These are phyloP conservation scores for Globisporangium middletonii DNA, from an alignment of 352 stramenopile genomes.

Conservation along the genomic window DNA sequence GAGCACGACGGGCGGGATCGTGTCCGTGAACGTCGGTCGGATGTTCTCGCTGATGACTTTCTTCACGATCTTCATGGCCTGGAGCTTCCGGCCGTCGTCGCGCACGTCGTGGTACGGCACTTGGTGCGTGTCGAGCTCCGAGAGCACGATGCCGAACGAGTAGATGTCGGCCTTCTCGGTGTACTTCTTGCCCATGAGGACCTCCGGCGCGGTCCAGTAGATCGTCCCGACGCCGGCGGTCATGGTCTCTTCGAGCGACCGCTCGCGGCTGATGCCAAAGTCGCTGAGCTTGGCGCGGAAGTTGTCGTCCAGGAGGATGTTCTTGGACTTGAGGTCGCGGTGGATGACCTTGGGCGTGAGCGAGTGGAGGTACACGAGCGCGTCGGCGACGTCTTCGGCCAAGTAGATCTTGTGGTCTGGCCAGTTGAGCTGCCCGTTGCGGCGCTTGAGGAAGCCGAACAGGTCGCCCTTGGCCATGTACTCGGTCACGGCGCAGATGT, in stretches of 20 bases:
- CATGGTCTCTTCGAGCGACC: slow-evolving; percentile 77
- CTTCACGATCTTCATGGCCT: slow-evolving; percentile 83
- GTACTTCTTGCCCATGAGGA: slow-evolving; percentile 82
- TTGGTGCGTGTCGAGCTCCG: slow-evolving; percentile 69
- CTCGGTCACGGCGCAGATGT: slow-evolving; percentile 73
- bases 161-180: slow-evolving; percentile 83
- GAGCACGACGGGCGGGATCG: slow-evolving; percentile 48
- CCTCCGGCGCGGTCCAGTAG: slow-evolving; percentile 79
- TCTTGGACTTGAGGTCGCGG: slow-evolving; percentile 74
- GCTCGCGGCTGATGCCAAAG: slow-evolving; percentile 75
- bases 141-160: slow-evolving; percentile 79
- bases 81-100: slow-evolving; percentile 65
- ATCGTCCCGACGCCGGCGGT: slow-evolving; percentile 76
- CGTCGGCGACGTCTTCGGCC: slow-evolving; percentile 64
- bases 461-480: slow-evolving; percentile 81
- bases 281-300: slow-evolving; percentile 67
- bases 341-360: slow-evolving; percentile 77
- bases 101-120: slow-evolving; percentile 80
- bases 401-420: slow-evolving; percentile 68
- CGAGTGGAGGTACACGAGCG: slow-evolving; percentile 67
- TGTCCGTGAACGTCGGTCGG: slow-evolving; percentile 51
- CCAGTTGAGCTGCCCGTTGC: slow-evolving; percentile 67
- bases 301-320: slow-evolving; percentile 60
- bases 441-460: slow-evolving; percentile 64
- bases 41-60: slow-evolving; percentile 70